Base-by-base conservation (phyloP, 2,329 filamentous ascomycete genomes). In the Leptographium galeiforme region DNA sequence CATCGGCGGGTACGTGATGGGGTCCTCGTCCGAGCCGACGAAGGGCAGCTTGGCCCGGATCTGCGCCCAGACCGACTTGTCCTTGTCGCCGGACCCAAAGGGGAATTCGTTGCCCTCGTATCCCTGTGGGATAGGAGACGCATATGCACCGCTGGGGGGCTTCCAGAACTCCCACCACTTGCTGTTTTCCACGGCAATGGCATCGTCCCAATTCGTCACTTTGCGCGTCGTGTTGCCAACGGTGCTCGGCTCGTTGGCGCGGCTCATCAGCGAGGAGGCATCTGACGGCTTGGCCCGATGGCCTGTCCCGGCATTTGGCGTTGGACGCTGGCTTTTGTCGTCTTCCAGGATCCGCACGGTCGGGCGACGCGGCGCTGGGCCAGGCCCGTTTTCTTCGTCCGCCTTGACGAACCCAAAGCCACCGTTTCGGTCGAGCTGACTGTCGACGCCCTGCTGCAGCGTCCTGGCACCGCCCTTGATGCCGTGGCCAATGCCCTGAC, bases 141-240 rank as follows among this genome's bases (percentile, higher is more conserved):
- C 69, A 59, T 81, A 84, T 3, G 76, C 77, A 30, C 81, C 81
- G 2, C 74, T 66, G 0, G 81, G 81, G 0, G 78, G 75, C 59
- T 81, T 79, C 81, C 81, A 84, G 55, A 84, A 84, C 56, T 84
- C 67, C 69, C 77, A 84, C 71, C 79, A 84, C 43, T 66, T 69
- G 0, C 69, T 65, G 32, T 70, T 67, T 11, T 74, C 70, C 6
- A 67, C 68, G 51, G 67, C 63, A 52, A 74, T 72, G 65, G 78
- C 73, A 12, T 76, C 72, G 4, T 77, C 71, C 41, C 73, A 61
- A 49, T 78, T 71, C 4, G 66, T 67, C 8, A 72, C 61, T 56
- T 72, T 75, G 47, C 78, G 74, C 6, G 76, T 75, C 0, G 76
- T 79, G 59, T 80, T 81, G 14, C 70, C 71, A 38, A 67, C 43